Evolutionary conservation across 2,329 filamentous ascomycete species (phyloP), one percentile per base, ranked within the genome.

Genomic region (Huntiella omanensis): DNA sequence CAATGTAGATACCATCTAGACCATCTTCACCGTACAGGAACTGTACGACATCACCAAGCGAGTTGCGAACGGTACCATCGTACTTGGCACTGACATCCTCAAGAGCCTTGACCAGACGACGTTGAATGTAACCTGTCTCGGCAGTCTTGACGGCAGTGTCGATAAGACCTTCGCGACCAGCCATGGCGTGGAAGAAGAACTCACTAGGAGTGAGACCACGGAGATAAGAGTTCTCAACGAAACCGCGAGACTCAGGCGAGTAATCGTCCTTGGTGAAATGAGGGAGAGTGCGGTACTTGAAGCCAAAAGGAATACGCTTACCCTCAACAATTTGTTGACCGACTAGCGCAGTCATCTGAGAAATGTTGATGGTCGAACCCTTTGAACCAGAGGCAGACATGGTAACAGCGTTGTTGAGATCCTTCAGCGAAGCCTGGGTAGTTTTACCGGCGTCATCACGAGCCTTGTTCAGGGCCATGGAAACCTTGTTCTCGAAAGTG

Each of bases 181-280:
- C 91, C 91, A 98, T 98, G 59, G 91, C 91, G 73, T 98, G 91
- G 73, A 98, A 98, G 69, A 95, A 98, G 66, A 98, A 98, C 55
- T 98, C 91, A 1, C 83, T 80, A 0, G 91, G 91, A 0, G 92
- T 98, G 49, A 98, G 67, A 47, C 91, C 91, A 68, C 91, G 83
- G 10, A 98, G 75, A 56, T 98, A 98, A 0, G 91, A 98, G 65
- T 98, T 98, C 63, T 98, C 91, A 15, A 98, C 91, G 58, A 98
- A 98, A 37, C 91, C 91, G 66, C 91, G 80, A 40, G 91, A 88
- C 60, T 95, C 87, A 8, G 91, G 86, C 15, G 88, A 96, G 62
- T 96, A 98, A 61, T 98, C 92, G 56, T 98, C 92, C 68, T 98
- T 98, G 53, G 91, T 94, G 64, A 98, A 98, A 63, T 98, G 91